These are phyloP conservation scores for Kwoniella botswanensis DNA, from an alignment of 768 basidiomycete species.

Conservation along the genomic window DNA sequence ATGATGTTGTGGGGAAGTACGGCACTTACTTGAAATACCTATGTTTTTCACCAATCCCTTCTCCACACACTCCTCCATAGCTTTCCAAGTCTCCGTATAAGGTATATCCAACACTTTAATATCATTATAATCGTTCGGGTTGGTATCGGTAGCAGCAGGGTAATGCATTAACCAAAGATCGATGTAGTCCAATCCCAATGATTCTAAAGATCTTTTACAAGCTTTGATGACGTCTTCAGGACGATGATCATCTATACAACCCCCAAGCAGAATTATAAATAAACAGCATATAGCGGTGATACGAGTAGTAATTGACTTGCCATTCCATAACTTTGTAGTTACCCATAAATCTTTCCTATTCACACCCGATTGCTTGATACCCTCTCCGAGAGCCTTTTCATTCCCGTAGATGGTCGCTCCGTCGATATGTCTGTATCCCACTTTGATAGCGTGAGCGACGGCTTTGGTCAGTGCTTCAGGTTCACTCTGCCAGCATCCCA, in stretches of 20 bases:
- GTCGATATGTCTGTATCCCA: constrained; percentile 51
- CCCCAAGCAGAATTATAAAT: neutral
- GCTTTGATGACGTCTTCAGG: constrained; percentile 65
- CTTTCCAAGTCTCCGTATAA: constrained; percentile 68
- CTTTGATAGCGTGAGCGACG: constrained; percentile 40
- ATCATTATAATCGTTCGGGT: constrained; percentile 58
- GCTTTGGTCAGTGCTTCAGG: constrained; percentile 22
- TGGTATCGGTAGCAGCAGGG: constrained; percentile 59
- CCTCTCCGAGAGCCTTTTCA: constrained; percentile 40
- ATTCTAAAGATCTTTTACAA: constrained; percentile 63
- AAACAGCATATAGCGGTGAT: neutral
- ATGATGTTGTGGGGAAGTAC: neutral
- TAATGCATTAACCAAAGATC: constrained; percentile 82
- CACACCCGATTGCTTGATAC: constrained; percentile 27
- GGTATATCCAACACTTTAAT: constrained; percentile 60
- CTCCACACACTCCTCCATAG: constrained; percentile 75
- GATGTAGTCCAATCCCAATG: constrained; percentile 63
- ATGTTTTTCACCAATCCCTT: constrained; percentile 76
- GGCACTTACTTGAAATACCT: constrained; percentile 67
- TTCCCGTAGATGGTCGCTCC: constrained; percentile 51
- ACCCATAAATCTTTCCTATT: constrained; percentile 38
- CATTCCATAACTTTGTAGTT: constrained; percentile 44
- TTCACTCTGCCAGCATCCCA: constrained; percentile 24
- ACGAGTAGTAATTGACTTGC: neutral
- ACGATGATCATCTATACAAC: constrained; percentile 60